Base-by-base conservation (phyloP, 345 rosid species). In the Hevea brasiliensis region DNA sequence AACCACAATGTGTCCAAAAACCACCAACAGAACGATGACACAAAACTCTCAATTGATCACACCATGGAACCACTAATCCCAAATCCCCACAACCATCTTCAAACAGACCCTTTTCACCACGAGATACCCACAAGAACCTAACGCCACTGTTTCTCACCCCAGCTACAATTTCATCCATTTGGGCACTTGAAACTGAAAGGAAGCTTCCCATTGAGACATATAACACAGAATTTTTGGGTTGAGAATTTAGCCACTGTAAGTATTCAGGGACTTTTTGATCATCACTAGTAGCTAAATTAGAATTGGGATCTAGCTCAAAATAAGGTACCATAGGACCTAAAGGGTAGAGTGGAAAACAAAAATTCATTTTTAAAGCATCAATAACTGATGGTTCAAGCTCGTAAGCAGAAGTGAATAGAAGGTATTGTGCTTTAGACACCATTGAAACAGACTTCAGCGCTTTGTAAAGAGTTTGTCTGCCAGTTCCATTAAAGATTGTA, bases 1-100 rank as follows among this genome's bases (percentile, higher is more conserved):
- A 79, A 17, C 81, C 81, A 23, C 81, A 79, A 57, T 79, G 81
- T 5, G 81, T 56, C 81, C 74, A 74, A 64, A 79, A 79, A 8
- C 74, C 81, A 0, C 81, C 81, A n/a, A 74, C 24, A 8, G 81
- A 54, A 50, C 77, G 68, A 74, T 79, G 81, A 29, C 51, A 37
- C 37, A 79, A 6, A 21, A 65, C 75, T 70, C 75, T 74, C 65
- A 79, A n/a, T 56, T 79, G 81, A 35, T 79, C 72, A 56, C 81
- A 79, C 81, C 75, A 79, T 29, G 77, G 68, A 47, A 79, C 81
- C 9, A 65, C 72, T 35, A 70, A 7, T 21, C 81, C 77, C 62
- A 3, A 41, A 32, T 68, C n/a, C 35, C 66, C 74, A 44, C 3
- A 18, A 0, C 65, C 70, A 17, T 63, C 54, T 63, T 61, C 11